A percentile compares a stretch with the other conserved stretches of the same genome.
These are phyloP conservation scores for Verticillium nubilum DNA, from an alignment of 2,329 filamentous ascomycete species.

Conservation along the genomic window DNA sequence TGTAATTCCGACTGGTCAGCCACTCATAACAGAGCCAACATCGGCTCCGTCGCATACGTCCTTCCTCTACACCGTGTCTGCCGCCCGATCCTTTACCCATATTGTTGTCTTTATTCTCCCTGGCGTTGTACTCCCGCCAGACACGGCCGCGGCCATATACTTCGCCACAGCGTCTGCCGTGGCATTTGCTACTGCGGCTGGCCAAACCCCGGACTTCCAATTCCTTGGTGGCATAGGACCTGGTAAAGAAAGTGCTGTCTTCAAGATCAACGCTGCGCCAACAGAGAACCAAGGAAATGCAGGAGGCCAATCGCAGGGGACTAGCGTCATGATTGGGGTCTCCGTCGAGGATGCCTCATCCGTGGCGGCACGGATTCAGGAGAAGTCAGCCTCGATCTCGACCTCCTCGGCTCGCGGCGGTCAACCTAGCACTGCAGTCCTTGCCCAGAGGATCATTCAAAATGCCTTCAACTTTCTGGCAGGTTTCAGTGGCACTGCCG, in stretches of 20 bases:
- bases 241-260: slow-evolving; percentile 88
- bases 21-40: slow-evolving; percentile 49
- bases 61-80: slow-evolving; percentile 48
- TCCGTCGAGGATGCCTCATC: slow-evolving; percentile 69
- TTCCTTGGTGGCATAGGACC: slow-evolving; percentile 86
- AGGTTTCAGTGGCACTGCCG: slow-evolving; percentile 67
- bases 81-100: slow-evolving; percentile 62
- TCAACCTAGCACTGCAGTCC: slow-evolving; percentile 61
- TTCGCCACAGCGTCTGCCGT: slow-evolving; percentile 52
- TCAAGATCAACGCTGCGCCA: slow-evolving; percentile 56
- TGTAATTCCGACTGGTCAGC: slow-evolving; percentile 55
- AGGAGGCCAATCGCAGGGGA: slow-evolving; percentile 10
- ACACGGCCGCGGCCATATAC: slow-evolving; percentile 85
- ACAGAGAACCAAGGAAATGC: slow-evolving; percentile 14
- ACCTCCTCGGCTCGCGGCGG: slow-evolving; percentile 14
- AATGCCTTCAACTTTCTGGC: slow-evolving; percentile 97
- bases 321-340: slow-evolving; percentile 70
- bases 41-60: slow-evolving; percentile 47
- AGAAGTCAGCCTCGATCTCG: slow-evolving; percentile 38
- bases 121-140: slow-evolving; percentile 63
- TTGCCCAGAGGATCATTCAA: slow-evolving; percentile 91
- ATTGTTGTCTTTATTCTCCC: slow-evolving; percentile 88
- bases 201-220: slow-evolving; percentile 56
- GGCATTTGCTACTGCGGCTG: slow-evolving; percentile 30
- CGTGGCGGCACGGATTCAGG: slow-evolving; percentile 65